Base-by-base conservation (phyloP, 768 basidiomycete species). In the Daedaleopsis sinensis region DNA sequence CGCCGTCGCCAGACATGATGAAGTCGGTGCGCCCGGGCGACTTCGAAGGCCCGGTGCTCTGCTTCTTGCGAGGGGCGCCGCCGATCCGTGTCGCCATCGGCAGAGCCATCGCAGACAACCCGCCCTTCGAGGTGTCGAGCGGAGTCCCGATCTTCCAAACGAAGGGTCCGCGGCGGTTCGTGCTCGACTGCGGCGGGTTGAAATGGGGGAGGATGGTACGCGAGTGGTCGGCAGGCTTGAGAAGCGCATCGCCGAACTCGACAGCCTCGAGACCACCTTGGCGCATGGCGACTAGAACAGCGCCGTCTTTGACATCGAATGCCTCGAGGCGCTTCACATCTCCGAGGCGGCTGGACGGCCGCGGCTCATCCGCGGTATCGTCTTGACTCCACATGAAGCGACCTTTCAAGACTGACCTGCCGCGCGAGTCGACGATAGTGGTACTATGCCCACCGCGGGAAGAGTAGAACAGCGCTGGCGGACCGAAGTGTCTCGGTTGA, bases 391-490 rank as follows among this genome's bases (percentile, higher is more conserved):
- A 94, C 59, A 90, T 18, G 64, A 94, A 87, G 54, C 87, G 84
- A 38, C 88, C 88, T 65, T 93, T 90, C 12, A 94, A 80, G 11
- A 94, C 93, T 13, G 93, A 91, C 56, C 91, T 78, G 44, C 93
- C 93, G 19, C 91, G 84, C n/a, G 88, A 84, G 70, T 94, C 93
- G 18, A 94, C 93, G 55, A 94, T 91, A 5, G 90, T 80, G 0
- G 93, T 94, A 67, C 92, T 94, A 68, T 93, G 91, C 0, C 93
- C 93, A 21, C 93, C 93, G n/a, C 93, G 87, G 11, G 91, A 90
- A 11, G 92, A 93, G 72, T 83, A 94, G 76, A 94, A 94, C 18
- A 94, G 73, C 1, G 93, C 90, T 5, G 93, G 93, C 23, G 93
- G 93, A 0, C 93, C 93, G 67, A 92, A 94, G 71, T 92, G 91